Evolutionary conservation across 352 stramenopile genomes (phyloP).

Genomic region (Pythium biforme): DNA sequence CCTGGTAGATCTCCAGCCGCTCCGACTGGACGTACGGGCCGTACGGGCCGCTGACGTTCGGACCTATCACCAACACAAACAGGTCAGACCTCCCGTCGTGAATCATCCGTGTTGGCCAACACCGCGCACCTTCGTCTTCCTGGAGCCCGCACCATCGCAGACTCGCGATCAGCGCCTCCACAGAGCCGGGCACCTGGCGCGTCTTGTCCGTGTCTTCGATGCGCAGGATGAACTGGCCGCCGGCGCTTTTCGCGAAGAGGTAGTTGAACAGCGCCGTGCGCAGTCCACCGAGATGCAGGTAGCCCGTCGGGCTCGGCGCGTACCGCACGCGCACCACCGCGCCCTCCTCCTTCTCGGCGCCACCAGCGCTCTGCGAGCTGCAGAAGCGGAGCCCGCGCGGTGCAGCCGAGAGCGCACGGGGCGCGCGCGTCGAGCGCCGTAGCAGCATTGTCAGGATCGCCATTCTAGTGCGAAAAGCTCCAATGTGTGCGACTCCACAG

Average conservation of each 20-base stretch:
- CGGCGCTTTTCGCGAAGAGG: constrained; percentile 83
- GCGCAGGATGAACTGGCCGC: constrained; percentile 87
- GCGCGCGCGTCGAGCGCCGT: constrained; percentile 3
- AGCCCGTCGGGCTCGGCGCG: constrained; percentile 89
- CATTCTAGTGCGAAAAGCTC: constrained; percentile 6
- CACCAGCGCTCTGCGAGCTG: constrained; percentile 7
- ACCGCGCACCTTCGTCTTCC: constrained; percentile 98
- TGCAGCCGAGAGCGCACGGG: neutral
- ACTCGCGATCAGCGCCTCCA: constrained; percentile 83
- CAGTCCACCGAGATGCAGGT: constrained; percentile 88
- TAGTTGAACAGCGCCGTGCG: constrained; percentile 93
- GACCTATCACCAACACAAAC: constrained; percentile 43
- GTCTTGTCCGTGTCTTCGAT: constrained; percentile 94
- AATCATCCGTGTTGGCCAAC: too few species aligned
- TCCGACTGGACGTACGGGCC: constrained; percentile 97
- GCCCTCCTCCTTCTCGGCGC: neutral
- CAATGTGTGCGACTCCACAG: constrained; percentile 19
- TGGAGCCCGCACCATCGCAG: constrained; percentile 94
- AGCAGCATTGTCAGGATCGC: constrained; percentile 16
- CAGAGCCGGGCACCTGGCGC: constrained; percentile 81
- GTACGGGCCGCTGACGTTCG: constrained; percentile 85
- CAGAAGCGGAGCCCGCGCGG: neutral
- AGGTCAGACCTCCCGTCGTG: too few species aligned
- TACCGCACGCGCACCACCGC: constrained; percentile 74
- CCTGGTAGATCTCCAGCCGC: constrained; percentile 92